Evolutionary conservation across 495 filamentous ascomycete genomes (phyloP), one percentile per base, ranked within the genome.

Genomic region (Daldinia caldariorum): DNA sequence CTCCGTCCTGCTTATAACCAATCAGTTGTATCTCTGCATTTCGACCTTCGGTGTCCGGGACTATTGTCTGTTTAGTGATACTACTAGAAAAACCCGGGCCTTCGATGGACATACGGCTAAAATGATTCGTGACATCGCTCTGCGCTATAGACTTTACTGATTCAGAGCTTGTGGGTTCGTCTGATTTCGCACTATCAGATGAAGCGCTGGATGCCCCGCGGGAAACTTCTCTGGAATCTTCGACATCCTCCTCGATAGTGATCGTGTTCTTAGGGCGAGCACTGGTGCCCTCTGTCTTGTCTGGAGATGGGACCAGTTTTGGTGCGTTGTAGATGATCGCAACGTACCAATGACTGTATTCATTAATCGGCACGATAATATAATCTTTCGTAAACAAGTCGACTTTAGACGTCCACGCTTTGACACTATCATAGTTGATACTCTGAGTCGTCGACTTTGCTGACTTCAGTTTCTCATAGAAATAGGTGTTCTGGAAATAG

Each of bases 241-340:
- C 58, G 10, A 35, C 55, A 13, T 61, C 69, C 41, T 66, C 41
- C 14, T 71, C 53, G 31, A 71, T 68, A 8, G 68, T 66, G 18
- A 64, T 63, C 14, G 58, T 51, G 13, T 68, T 58, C 31, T 63
- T 70, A 34, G 69, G 59, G 43, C 43, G 60, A 59, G 39, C 45
- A 34, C 76, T 60, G 26, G 65, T 58, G 20, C 53, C 67, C 32
- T 74, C 73, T 12, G 71, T 67, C 31, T 75, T 78, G 67, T 63
- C 61, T 3, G 67, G 22, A 51, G 55, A 58, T 74, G 82, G 70
- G 75, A 86, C 70, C 61, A 87, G 71, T 63, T 85, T 80, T 65
- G 89, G 82, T 3, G 94, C 84, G 73, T 98, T 97, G 87, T 92
- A 97, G 35, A 98, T 97, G 61, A 99, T 94, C 12, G 93, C 95